Evolutionary conservation across 495 filamentous ascomycete genomes (phyloP).

Genomic region (Lichina pygmaea): DNA sequence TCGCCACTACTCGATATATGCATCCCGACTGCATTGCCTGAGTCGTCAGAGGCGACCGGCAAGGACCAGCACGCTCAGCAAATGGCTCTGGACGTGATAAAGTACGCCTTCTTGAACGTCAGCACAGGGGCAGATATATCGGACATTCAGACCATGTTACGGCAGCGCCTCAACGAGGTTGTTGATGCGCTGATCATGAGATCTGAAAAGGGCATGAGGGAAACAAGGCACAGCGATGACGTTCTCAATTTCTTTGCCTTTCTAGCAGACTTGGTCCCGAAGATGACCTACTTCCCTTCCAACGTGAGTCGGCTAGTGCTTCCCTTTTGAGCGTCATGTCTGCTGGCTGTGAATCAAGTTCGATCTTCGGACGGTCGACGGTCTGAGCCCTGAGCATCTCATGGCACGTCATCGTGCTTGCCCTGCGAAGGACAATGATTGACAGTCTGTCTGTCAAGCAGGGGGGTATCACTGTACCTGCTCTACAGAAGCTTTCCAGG

Average conservation of each 20-base stretch:
- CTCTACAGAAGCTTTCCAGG: too few relatives aligned
- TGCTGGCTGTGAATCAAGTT: too few relatives aligned
- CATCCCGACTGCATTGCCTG: too few relatives aligned
- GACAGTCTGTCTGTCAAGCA: too few relatives aligned
- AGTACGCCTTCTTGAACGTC: constrained; percentile 21
- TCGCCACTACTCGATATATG: constrained; percentile 21
- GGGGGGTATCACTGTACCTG: too few relatives aligned
- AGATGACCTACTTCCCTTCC: constrained; percentile 6
- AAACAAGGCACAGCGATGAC: constrained; percentile 5
- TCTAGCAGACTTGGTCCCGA: constrained; percentile 16
- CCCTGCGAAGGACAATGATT: too few relatives aligned
- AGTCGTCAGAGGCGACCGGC: too few relatives aligned
- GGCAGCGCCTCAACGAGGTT: neutral
- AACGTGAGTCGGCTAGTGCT: too few relatives aligned
- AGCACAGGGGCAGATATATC: neutral
- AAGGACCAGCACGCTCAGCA: constrained; percentile 17
- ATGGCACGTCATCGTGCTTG: too few relatives aligned
- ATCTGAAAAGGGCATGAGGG: constrained; percentile 10
- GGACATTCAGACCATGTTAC: neutral
- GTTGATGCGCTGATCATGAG: constrained; percentile 17
- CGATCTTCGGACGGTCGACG: too few relatives aligned
- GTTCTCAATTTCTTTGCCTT: constrained; percentile 22
- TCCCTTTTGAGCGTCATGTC: too few relatives aligned
- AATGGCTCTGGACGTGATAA: constrained; percentile 21
- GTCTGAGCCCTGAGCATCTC: too few relatives aligned